These are phyloP conservation scores for Fusarium circinatum DNA, from an alignment of 2,329 filamentous ascomycete species.

Conservation along the genomic window DNA sequence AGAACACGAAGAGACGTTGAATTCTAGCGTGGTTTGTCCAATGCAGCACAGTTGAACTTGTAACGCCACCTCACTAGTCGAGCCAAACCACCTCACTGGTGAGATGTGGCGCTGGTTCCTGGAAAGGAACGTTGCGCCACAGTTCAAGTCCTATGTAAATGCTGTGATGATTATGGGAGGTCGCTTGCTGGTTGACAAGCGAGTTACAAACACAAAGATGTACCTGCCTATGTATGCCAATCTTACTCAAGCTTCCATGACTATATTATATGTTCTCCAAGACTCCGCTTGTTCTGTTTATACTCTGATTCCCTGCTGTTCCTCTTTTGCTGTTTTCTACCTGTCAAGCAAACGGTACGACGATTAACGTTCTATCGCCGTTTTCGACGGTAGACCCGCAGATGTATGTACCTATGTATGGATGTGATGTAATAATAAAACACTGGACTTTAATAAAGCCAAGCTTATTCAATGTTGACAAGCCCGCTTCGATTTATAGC, in stretches of 20 bases:
- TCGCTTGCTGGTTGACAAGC: neutral
- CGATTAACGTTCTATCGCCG: neutral
- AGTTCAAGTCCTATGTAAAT: neutral
- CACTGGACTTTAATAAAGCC: neutral
- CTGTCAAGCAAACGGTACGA: neutral
- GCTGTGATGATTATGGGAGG: neutral
- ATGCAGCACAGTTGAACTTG: neutral
- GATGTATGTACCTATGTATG: neutral
- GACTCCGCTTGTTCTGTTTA: neutral
- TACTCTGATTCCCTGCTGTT: neutral
- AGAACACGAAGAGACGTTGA: neutral
- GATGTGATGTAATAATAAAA: neutral
- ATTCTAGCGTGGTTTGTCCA: slow-evolving; percentile 18
- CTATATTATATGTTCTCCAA: neutral
- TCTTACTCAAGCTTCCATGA: neutral
- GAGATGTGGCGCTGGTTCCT: slow-evolving; percentile 25
- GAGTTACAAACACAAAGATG: neutral
- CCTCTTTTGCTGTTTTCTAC: neutral
- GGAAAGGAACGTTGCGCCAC: slow-evolving; percentile 21
- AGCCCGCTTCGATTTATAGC: neutral
- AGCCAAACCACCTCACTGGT: neutral
- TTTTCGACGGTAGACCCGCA: slow-evolving; percentile 2
- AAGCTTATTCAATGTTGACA: neutral
- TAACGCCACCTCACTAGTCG: slow-evolving; percentile 8
- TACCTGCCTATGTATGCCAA: neutral